Evolutionary conservation across 2,329 filamentous ascomycete genomes (phyloP), one percentile per base, ranked within the genome.

Genomic region (Aspergillus oerlinghausenensis): DNA sequence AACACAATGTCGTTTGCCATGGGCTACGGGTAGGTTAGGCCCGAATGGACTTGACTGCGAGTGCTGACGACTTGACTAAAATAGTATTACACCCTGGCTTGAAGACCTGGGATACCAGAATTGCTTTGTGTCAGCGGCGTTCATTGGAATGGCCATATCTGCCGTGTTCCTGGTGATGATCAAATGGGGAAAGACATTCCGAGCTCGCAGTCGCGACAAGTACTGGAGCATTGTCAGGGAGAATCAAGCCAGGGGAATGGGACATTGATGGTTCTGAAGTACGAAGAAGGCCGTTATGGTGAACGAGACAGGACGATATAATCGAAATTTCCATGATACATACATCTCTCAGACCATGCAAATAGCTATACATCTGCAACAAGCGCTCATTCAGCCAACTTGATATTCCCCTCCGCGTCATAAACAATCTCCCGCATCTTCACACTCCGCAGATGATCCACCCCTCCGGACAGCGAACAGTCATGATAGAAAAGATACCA

Each of bases 401-500:
- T 68, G 58, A 90, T 88, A 66, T 79, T 83, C 0, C 87, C 88
- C 40, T 85, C 79, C 8, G 76, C 77, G 69, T 89, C 84, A 70
- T 91, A 90, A 43, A 86, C 84, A 58, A 92, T 85, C 79, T 92
- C 88, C 75, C 83, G 82, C 57, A 88, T 84, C 80, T 91, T 90
- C 42, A 91, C 88, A 62, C 82, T 86, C 58, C 89, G 77, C 73
- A 92, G 68, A 70, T 92, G 88, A 66, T 87, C 84, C 52, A 88
- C 83, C 0, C 88, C 88, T 17, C 80, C 79, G 54, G 85, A 88
- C 55, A 90, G 70, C 68, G 84, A 83, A 58, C 85, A 85, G 74
- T 92, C 89, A 68, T 92, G 89, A 70, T 91, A 85, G 70, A 92
- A 92, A 55, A 92, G 70, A 73, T 84, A 92, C 84, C 88, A 91